Conservation (phyloP, 1,139 yeast genomes). For the Lodderomyces jiufengensis region DNA sequence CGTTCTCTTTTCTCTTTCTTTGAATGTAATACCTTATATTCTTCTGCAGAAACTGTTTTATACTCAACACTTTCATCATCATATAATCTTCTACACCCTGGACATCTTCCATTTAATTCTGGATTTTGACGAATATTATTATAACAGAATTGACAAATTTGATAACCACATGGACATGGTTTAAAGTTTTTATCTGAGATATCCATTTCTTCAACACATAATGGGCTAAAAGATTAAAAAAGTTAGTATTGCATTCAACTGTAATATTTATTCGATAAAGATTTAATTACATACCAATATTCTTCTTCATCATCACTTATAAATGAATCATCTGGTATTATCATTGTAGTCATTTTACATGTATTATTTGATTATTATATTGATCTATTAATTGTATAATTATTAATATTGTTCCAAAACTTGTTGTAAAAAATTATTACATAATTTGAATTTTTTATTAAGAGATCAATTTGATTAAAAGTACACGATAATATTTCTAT, state of each 20-base stretch:
- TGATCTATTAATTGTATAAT: too few relatives aligned
- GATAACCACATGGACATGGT: constrained; percentile 99
- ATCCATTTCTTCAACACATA: constrained; percentile 97
- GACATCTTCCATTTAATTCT: constrained; percentile 92
- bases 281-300: constrained; percentile 46
- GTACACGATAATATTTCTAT: too few relatives aligned
- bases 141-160: constrained; percentile 96
- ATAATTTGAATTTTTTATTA: too few relatives aligned
- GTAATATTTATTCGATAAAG: background rate
- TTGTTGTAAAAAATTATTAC: too few relatives aligned
- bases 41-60: constrained; percentile 79
- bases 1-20: constrained; percentile 78
- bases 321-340: constrained; percentile 42
- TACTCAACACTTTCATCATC: constrained; percentile 93
- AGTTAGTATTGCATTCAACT: constrained; percentile 19
- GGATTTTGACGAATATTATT: constrained; percentile 95
- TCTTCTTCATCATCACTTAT: constrained; percentile 82
- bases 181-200: constrained; percentile 92
- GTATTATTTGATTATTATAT: background rate
- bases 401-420: too few relatives aligned
- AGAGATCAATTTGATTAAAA: too few relatives aligned
- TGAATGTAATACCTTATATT: constrained; percentile 72
- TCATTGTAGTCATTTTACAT: constrained; percentile 9
- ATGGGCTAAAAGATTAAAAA: constrained; percentile 50
- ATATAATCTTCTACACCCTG: constrained; percentile 93